Percentiles rank a stretch among this genome's conserved stretches.
phyloP scores from a whole-genome alignment of 139 green algal species.

The Chlorella sp. region DNA sequence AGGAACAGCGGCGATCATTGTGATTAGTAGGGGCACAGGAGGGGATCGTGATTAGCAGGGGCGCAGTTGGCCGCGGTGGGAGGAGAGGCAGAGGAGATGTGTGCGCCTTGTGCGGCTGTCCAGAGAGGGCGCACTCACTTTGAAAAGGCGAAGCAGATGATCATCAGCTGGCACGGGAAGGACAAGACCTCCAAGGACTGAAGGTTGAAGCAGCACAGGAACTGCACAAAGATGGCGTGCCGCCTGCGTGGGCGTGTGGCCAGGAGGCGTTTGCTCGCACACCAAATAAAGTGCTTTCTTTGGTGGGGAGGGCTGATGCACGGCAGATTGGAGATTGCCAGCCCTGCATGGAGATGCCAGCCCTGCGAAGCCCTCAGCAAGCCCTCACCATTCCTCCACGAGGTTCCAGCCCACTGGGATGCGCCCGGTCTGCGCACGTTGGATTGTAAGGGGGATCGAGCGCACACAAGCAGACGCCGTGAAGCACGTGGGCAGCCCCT shows the following conservation, averaged over 20 bases:
- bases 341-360: too few species aligned
- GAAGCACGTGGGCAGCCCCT: too few species aligned
- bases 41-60: too few species aligned
- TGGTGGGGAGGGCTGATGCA: too few species aligned
- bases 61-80: too few species aligned
- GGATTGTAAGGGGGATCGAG: too few species aligned
- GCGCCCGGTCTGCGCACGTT: slow-evolving; percentile 4
- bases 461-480: too few species aligned
- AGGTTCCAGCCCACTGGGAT: slow-evolving; percentile 4
- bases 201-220: slow-evolving; percentile 10
- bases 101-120: too few species aligned
- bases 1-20: too few species aligned
- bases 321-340: too few species aligned
- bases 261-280: neutral
- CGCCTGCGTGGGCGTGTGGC: neutral
- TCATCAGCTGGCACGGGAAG: neutral
- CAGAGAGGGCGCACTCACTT: too few species aligned
- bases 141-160: slow-evolving; percentile 8
- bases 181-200: neutral
- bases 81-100: neutral
- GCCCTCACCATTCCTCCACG: neutral
- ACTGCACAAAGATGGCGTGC: neutral
- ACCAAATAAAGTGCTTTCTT: neutral
- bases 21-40: too few species aligned
- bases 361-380: neutral